Base-by-base conservation (phyloP, 1,284 basidiomycete species). In the Heterobasidion annosum region DNA sequence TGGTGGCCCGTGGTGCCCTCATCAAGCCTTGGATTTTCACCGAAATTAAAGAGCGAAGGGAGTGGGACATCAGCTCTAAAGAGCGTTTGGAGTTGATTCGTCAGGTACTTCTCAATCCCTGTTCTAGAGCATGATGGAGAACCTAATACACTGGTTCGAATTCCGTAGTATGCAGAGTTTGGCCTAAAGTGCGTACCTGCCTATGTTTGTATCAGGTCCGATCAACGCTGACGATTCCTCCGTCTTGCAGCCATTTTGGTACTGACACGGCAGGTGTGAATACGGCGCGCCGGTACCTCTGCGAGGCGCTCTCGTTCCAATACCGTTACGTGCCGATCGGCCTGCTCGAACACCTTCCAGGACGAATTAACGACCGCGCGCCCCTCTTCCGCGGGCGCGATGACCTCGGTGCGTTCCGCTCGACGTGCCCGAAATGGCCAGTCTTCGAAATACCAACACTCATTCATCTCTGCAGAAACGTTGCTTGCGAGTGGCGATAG, bases 11-110 rank as follows among this genome's bases (percentile, higher is more conserved):
- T 32, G 96, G 96, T 0, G 96, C 94, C 0, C 75, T 98, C 55
- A 98, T 98, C 71, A 98, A 98, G 67, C 89, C 93, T 1, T 95
- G 93, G 93, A 86, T 95, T 56, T 98, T 98, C 69, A 98, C 94
- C 1, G 96, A 99, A 70, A 85, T 98, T 66, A 90, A 94, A 65
- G 95, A 98, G 66, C 77, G 76, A 34, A 70, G 91, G 50, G 93
- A 96, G 64, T 98, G 95, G 95, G 95, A 98, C 65, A 98, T 98
- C 64, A 89, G 83, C 58, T 82, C 92, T 10, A 76, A 87, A 1
- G 96, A 98, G 71, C 77, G 96, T n/a, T 73, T 98, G 40, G 93
- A 96, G 52, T 75, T 92, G 43, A 79, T 96, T 55, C 78, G 88
- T 58, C 83, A 89, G 72, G 89, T 93, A 55, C 54, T 77, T 61